Evolutionary conservation across 1,284 basidiomycete species (phyloP), one percentile per base, ranked within the genome.

Genomic region (Trametes pubescens): DNA sequence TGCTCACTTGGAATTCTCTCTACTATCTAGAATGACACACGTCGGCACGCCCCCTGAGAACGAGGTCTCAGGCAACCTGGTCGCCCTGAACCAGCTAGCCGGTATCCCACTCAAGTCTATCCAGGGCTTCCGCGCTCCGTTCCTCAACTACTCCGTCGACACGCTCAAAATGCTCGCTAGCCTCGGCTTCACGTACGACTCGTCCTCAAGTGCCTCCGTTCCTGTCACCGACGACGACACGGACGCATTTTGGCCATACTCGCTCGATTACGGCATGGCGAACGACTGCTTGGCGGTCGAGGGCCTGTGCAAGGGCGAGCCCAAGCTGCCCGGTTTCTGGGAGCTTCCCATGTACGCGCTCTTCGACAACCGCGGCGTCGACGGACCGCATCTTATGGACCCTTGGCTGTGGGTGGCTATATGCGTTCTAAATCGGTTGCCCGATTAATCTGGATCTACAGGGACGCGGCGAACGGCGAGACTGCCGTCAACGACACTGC

Each of bases 311-410:
- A 84, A 86, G 71, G 92, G 93, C 47, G 74, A 90, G 75, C 89
- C 89, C 11, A 86, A 88, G 73, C 78, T 94, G 3, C 89, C 91
- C 43, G 92, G 93, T 2, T 84, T 93, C 73, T 93, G 91, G 91
- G 90, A 92, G 75, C 83, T 92, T 64, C 91, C 91, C 2, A 92
- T 93, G 91, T 92, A 92, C 74, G 87, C 88, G 0, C 85, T 87
- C 74, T 92, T 92, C 70, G 90, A 92, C 73, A 71, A 83, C 18
- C 75, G 80, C n/a, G 88, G 88, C 11, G 78, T 76, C 10, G 76
- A 69, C 24, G 89, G 89, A 0, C 77, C 81, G 13, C 89, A 92
- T 78, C 80, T 93, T 68, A 93, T 93, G 92, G 93, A 94, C 75
- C 91, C 91, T 59, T 94, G 90, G 90, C 79, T 94, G 89, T 89